A percentile compares a stretch with the other conserved stretches of the same genome.
Conservation (phyloP, 352 stramenopile genomes). For the Pythium monospermum region DNA sequence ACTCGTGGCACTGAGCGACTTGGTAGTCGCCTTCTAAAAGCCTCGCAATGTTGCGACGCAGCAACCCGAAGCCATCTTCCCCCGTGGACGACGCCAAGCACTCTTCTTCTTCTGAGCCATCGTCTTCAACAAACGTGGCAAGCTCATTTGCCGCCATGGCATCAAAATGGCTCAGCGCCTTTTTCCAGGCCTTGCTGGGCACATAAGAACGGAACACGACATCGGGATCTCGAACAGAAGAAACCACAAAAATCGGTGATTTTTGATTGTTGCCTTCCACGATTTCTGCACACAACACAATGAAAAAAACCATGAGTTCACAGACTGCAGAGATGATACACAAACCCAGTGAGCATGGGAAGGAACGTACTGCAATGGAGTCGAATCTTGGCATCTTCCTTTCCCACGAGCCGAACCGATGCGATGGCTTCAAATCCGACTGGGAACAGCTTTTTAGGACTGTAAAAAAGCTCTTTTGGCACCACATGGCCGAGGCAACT, state of each 20-base stretch:
- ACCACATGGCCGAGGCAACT: constrained; percentile 39
- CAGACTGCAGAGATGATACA: too few species aligned
- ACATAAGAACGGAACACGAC: constrained; percentile 80
- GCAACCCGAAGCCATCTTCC: constrained; percentile 78
- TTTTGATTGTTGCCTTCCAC: constrained; percentile 76
- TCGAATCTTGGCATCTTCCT: constrained; percentile 8
- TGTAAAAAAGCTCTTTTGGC: constrained; percentile 66
- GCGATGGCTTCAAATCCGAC: constrained; percentile 21
- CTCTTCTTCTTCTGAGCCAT: constrained; percentile 16
- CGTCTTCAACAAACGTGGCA: constrained; percentile 8
- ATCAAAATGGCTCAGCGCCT: constrained; percentile 69
- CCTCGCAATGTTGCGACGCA: constrained; percentile 65
- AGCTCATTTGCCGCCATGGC: constrained; percentile 50
- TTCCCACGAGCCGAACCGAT: constrained; percentile 12
- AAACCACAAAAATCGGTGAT: constrained; percentile 70
- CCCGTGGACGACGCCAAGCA: constrained; percentile 45
- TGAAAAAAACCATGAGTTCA: neutral
- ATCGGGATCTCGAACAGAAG: constrained; percentile 50
- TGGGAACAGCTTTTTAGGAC: constrained; percentile 72
- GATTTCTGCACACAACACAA: constrained; percentile 40
- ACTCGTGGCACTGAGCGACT: constrained; percentile 59
- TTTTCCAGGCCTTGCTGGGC: constrained; percentile 78
- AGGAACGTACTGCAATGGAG: constrained; percentile 22
- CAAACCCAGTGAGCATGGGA: too few species aligned
- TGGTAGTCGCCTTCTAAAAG: constrained; percentile 65